Conservation (phyloP, 345 rosid species). For the Gossypioides kirkii region DNA sequence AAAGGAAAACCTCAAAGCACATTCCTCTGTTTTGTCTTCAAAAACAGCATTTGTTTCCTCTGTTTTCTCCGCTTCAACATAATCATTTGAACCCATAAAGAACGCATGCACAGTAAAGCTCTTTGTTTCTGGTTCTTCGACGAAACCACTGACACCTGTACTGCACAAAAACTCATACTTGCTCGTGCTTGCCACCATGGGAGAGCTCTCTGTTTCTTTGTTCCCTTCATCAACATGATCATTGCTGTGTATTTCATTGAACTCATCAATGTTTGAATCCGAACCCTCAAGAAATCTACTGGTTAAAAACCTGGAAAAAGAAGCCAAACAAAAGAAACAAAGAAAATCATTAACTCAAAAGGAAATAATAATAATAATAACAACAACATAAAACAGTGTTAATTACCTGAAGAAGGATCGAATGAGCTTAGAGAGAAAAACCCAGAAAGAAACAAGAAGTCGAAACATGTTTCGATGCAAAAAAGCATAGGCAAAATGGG, state of each 20-base stretch:
- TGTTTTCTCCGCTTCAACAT: not conserved
- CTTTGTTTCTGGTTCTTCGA: slow-evolving; percentile 44
- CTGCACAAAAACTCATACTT: slow-evolving; percentile 38
- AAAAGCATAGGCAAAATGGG: slow-evolving; percentile 35
- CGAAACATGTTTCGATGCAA: slow-evolving; percentile 33
- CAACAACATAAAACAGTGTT: not conserved
- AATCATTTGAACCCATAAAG: slow-evolving; percentile 5
- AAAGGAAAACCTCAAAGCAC: slow-evolving; percentile 8
- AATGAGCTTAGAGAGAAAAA: slow-evolving; percentile 42
- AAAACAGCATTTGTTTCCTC: slow-evolving; percentile 18
- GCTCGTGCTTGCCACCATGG: slow-evolving; percentile 12
- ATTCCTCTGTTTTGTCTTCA: slow-evolving; percentile 14
- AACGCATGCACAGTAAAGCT: slow-evolving; percentile 39
- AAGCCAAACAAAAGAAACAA: not conserved
- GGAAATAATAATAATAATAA: too few relatives aligned
- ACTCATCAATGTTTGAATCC: slow-evolving; percentile 15
- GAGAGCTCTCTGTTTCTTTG: slow-evolving; percentile 20
- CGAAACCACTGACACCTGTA: slow-evolving; percentile 36
- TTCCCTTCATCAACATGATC: slow-evolving; percentile 10
- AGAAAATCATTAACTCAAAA: not conserved
- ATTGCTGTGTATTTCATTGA: not conserved
- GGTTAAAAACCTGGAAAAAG: slow-evolving; percentile 22
- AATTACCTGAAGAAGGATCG: slow-evolving; percentile 39
- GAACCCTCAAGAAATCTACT: slow-evolving; percentile 14
- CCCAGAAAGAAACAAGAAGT: slow-evolving; percentile 36